Base-by-base conservation (phyloP, 164 flowering plant genomes). In the Aristolochia californica region DNA sequence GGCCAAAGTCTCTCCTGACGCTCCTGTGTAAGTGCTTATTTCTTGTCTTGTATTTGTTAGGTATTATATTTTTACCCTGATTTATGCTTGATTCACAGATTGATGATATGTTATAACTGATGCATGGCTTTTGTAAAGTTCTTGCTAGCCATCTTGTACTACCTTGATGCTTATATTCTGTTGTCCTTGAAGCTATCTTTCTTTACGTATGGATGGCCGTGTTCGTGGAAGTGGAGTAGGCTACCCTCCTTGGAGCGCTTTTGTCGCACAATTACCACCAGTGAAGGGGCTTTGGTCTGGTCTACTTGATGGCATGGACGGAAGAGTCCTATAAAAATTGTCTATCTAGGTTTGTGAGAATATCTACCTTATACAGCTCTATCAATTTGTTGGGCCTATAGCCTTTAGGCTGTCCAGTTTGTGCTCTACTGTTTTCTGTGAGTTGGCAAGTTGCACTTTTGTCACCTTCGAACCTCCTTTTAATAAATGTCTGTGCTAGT, bases 141-240 rank as follows among this genome's bases (percentile, higher is more conserved):
- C 5, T n/a, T 14, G 16, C 48, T 2, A 45, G 48, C 48, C 48
- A 45, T 45, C 13, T 23, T 51, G 25, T 52, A 0, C 26, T 22
- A 22, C 14, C 26, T 52, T 15, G 28, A 40, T 56, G 23, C 38
- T 38, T 56, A 38, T 14, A 16, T 21, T 49, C 38, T 52, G 4
- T 61, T 55, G 25, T 38, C 56, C 65, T 10, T 77, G 57, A 66
- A 91, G 97, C 68, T 89, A 93, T 66, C 58, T 93, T 55, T 93
- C 99, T 40, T 77, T 93, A 23, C 91, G 97, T 18, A 20, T 93
- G 90, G 99, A 93, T 76, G 99, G 97, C 23, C 94, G 97, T 55
- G 99, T 93, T 5, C 91, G 97, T 71, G 97, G 96, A 38, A 93
- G 99, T 73, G 99, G 97, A 0, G 79, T 89, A 65, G 99, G 99